Evolutionary conservation across 2,329 filamentous ascomycete species (phyloP).

Genomic region (Trichoderma lentiforme): DNA sequence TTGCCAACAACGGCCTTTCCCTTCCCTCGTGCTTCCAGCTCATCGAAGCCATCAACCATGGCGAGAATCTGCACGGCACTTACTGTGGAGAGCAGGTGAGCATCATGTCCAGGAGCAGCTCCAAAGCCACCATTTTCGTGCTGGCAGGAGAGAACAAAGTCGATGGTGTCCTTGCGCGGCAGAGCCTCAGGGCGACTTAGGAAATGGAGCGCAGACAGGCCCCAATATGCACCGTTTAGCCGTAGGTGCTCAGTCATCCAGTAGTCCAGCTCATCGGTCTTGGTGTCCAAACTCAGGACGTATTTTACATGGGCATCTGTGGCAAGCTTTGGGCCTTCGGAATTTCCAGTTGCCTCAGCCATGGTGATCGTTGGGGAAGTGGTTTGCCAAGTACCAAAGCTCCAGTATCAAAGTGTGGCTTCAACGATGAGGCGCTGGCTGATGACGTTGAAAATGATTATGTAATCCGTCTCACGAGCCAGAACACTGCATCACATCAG

Average conservation of each 20-base stretch:
- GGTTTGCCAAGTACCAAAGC: neutral
- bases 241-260: slow-evolving; percentile 97
- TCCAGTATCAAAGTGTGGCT: neutral
- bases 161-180: slow-evolving; percentile 74
- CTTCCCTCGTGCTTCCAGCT: slow-evolving; percentile 68
- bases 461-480: neutral
- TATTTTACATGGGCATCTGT: slow-evolving; percentile 75
- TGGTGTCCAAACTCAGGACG: slow-evolving; percentile 86
- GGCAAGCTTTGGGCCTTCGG: slow-evolving; percentile 45
- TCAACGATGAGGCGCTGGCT: neutral
- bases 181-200: slow-evolving; percentile 78
- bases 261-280: slow-evolving; percentile 93
- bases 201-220: slow-evolving; percentile 81
- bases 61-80: slow-evolving; percentile 92
- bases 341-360: slow-evolving; percentile 26
- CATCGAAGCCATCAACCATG: slow-evolving; percentile 77
- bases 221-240: slow-evolving; percentile 96
- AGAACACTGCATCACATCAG: neutral
- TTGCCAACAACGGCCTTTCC: slow-evolving; percentile 67
- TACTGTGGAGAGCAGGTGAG: slow-evolving; percentile 93
- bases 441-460: slow-evolving; percentile 1
- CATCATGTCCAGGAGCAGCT: slow-evolving; percentile 88
- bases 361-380: slow-evolving; percentile 25
- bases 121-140: slow-evolving; percentile 87
- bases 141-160: slow-evolving; percentile 95